Evolutionary conservation across 768 basidiomycete genomes (phyloP).

Genomic region (Xerocomus spinulosus): DNA sequence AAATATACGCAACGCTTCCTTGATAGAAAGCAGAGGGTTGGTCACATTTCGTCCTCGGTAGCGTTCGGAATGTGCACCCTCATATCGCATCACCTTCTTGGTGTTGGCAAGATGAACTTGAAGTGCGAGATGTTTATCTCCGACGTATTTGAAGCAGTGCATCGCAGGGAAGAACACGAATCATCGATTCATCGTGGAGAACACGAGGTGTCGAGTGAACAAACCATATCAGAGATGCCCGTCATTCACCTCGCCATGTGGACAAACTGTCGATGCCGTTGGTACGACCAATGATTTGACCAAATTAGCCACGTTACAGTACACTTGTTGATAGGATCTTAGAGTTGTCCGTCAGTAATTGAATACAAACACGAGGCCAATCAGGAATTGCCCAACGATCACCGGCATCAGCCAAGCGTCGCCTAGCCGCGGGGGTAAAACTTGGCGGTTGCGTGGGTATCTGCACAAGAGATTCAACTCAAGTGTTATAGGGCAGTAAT

Average conservation of each 20-base stretch:
- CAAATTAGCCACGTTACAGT: slow-evolving; percentile 2
- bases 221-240: slow-evolving; percentile 10
- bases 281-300: slow-evolving; percentile 5
- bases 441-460: slow-evolving; percentile 2
- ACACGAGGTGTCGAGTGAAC: slow-evolving; percentile 26
- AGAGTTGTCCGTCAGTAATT: slow-evolving; percentile 10
- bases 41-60: background rate
- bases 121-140: slow-evolving; percentile 25
- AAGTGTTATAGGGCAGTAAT: no score
- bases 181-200: slow-evolving; percentile 29
- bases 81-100: slow-evolving; percentile 10
- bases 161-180: slow-evolving; percentile 19
- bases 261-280: slow-evolving; percentile 5
- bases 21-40: background rate
- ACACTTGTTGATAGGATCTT: slow-evolving; percentile 12
- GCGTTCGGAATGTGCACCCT: slow-evolving; percentile 1
- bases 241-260: slow-evolving; percentile 10
- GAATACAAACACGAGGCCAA: slow-evolving; percentile 21
- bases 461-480: no score
- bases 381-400: slow-evolving; percentile 11
- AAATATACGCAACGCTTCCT: slow-evolving; percentile 9
- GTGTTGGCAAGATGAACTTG: slow-evolving; percentile 15
- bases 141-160: slow-evolving; percentile 25
- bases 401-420: slow-evolving; percentile 17
- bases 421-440: slow-evolving; percentile 13